Conservation (phyloP, 148 eudicot species). For the Cornus florida region DNA sequence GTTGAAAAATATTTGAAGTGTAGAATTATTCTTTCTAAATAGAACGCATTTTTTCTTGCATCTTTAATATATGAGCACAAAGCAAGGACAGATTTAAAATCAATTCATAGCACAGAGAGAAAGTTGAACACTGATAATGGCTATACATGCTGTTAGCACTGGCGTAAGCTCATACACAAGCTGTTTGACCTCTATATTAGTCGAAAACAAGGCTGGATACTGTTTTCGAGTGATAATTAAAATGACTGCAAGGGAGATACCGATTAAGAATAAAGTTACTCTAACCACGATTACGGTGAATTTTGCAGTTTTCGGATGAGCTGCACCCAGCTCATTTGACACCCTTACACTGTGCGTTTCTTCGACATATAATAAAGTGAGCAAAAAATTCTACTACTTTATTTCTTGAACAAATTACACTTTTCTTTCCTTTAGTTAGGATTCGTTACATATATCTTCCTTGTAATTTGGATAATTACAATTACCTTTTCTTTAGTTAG, state of each 20-base stretch:
- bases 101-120: slow-evolving; percentile 21
- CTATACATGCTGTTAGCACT: slow-evolving; percentile 26
- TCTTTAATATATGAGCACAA: too few species aligned
- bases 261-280: slow-evolving; percentile 21
- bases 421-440: too few species aligned
- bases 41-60: too few species aligned
- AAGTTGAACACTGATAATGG: slow-evolving; percentile 38
- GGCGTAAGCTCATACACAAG: slow-evolving; percentile 36
- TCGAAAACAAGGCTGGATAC: slow-evolving; percentile 30
- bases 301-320: slow-evolving; percentile 41
- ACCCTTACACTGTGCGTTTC: slow-evolving; percentile 36
- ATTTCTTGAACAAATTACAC: too few species aligned
- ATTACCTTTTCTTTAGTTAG: too few species aligned
- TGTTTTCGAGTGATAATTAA: slow-evolving; percentile 23
- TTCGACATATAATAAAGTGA: too few species aligned
- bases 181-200: slow-evolving; percentile 18
- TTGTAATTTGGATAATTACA: too few species aligned
- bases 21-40: too few species aligned
- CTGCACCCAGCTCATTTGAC: slow-evolving; percentile 46
- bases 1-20: too few species aligned
- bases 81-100: too few species aligned
- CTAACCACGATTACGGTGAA: slow-evolving; percentile 36
- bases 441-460: too few species aligned
- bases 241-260: slow-evolving; percentile 16
- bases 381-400: too few species aligned